A percentile compares a stretch with the other conserved stretches of the same genome.
phyloP scores from a whole-genome alignment of 2,329 filamentous ascomycete genomes.

The Fusarium coicis region DNA sequence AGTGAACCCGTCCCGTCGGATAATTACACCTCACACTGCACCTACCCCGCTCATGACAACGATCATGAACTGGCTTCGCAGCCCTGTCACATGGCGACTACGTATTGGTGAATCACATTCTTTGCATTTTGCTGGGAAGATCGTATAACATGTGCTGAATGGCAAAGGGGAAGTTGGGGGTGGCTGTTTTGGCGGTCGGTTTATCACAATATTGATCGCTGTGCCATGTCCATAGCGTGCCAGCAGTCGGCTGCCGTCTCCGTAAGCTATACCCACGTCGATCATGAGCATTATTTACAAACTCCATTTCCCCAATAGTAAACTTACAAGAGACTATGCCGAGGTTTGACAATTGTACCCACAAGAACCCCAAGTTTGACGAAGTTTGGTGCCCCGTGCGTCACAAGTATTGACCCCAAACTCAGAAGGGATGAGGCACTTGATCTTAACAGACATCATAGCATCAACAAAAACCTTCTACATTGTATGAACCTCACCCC shows the following conservation, averaged over 20 bases:
- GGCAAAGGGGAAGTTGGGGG: not conserved
- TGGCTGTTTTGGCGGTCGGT: fast-evolving
- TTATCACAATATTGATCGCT: not conserved
- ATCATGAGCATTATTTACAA: too few relatives aligned
- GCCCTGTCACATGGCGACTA: not conserved
- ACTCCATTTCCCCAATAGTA: too few relatives aligned
- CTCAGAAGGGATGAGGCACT: not conserved
- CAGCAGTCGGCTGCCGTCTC: too few relatives aligned
- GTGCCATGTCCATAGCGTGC: not conserved
- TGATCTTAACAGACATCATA: too few relatives aligned
- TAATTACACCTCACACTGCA: not conserved
- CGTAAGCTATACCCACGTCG: too few relatives aligned
- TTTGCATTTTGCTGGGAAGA: too few relatives aligned
- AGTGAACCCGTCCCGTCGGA: not conserved
- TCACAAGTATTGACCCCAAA: not conserved
- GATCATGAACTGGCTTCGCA: not conserved
- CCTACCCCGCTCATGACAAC: not conserved
- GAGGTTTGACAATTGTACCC: not conserved
- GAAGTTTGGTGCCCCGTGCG: not conserved
- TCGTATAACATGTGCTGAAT: not conserved
- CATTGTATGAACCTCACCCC: fast-evolving
- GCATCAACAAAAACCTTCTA: not conserved
- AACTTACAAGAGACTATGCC: too few relatives aligned
- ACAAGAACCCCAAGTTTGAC: not conserved
- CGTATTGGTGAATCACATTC: not conserved